A percentile compares a stretch with the other conserved stretches of the same genome.
phyloP scores from a whole-genome alignment of 2,329 filamentous ascomycete species.

The Pyrenophora teres region DNA sequence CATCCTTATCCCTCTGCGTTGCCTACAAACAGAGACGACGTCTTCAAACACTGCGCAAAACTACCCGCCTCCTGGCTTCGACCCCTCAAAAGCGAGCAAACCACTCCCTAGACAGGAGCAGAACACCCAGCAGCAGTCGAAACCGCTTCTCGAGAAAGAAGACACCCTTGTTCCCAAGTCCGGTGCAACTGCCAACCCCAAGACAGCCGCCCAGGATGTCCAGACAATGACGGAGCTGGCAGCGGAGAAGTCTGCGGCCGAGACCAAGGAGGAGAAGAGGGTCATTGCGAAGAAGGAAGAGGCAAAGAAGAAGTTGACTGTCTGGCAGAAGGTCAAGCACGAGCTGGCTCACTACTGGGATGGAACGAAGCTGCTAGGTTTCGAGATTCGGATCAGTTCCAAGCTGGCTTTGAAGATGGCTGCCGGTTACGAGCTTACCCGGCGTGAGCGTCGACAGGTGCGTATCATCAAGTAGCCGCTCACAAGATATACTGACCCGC shows the following conservation, averaged over 20 bases:
- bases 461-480: not conserved
- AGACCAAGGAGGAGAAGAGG: conserved; percentile 59
- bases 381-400: conserved; percentile 91
- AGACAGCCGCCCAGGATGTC: conserved; percentile 54
- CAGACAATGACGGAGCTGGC: conserved; percentile 66
- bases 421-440: conserved; percentile 92
- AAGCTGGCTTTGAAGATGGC: conserved; percentile 95
- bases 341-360: conserved; percentile 97
- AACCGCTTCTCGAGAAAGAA: conserved; percentile 29
- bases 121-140: conserved; percentile 31
- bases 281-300: conserved; percentile 63
- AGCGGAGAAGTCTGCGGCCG: conserved; percentile 59
- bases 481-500: conserved; percentile 14
- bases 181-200: conserved; percentile 51
- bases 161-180: conserved; percentile 45
- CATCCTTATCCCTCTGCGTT: conserved; percentile 59
- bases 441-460: conserved; percentile 86
- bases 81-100: conserved; percentile 86
- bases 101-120: conserved; percentile 67
- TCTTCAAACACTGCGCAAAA: conserved; percentile 54
- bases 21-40: conserved; percentile 62
- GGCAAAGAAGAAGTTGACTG: conserved; percentile 81
- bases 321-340: conserved; percentile 93
- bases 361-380: conserved; percentile 90
- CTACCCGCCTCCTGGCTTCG: conserved; percentile 86